Evolutionary conservation across 2,329 filamentous ascomycete genomes (phyloP).

Genomic region (Fonsecaea monophora): DNA sequence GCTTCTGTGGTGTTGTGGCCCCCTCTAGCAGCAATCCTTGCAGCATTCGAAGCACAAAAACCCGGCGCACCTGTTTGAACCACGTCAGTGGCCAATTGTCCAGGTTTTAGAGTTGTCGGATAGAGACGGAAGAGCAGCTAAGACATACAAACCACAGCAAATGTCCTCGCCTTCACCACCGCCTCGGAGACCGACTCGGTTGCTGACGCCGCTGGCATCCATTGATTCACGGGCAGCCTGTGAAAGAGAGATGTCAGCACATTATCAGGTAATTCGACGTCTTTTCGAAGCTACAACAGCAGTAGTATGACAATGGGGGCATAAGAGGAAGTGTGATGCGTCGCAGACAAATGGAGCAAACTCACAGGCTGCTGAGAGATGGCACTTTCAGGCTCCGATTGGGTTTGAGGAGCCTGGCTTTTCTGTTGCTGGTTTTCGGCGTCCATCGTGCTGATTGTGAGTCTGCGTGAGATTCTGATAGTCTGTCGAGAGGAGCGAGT

Average conservation of each 20-base stretch:
- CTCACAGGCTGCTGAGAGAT: conserved; percentile 37
- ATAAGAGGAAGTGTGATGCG: not conserved
- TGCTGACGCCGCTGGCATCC: conserved; percentile 27
- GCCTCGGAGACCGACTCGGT: conserved; percentile 36
- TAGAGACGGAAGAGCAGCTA: not conserved
- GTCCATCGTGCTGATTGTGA: conserved; percentile 15
- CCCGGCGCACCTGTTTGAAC: conserved; percentile 33
- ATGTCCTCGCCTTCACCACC: conserved; percentile 38
- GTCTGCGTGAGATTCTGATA: not conserved
- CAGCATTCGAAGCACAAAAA: conserved; percentile 40
- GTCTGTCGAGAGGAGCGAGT: not conserved
- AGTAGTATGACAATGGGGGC: not conserved
- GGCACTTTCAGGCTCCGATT: conserved; percentile 5
- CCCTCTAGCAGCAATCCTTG: conserved; percentile 38
- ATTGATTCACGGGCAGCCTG: conserved; percentile 24
- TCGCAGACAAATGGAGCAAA: conserved; percentile 2
- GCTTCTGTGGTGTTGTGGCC: not conserved
- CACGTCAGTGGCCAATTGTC: not conserved
- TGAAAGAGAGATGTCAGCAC: conserved; percentile 1
- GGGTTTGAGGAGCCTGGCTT: conserved; percentile 14
- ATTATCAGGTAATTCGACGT: not conserved
- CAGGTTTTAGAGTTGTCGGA: not conserved
- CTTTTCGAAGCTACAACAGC: not conserved
- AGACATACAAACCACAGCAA: conserved; percentile 39
- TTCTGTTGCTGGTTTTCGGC: conserved; percentile 21